Base-by-base conservation (phyloP, 108 stramenopile genomes). In the Skeletonema costatum region DNA sequence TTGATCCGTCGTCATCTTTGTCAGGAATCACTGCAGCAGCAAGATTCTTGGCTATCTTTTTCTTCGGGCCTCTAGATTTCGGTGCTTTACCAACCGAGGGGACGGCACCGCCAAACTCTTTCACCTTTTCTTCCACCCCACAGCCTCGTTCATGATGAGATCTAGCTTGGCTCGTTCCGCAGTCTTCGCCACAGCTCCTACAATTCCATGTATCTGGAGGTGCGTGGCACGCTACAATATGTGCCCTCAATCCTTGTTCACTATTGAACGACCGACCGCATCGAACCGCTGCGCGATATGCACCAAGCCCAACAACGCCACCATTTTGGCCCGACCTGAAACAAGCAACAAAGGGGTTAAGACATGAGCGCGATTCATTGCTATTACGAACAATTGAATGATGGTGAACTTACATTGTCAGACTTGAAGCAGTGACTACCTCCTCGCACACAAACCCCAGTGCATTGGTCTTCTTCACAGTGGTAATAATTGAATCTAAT, bases 161-260 rank as follows among this genome's bases (percentile, higher is more conserved):
- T 62, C 92, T 73, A 21, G 90, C 88, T 53, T 89, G 89, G 70
- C 89, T 90, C 2, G 95, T 93, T 11, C 90, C 83, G 59, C 95
- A 96, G 70, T 96, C 95, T 17, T 60, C 78, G 35, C 89, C 87
- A 73, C 95, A 96, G 36, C 77, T 90, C 11, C 91, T 83, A 64
- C 95, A 96, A 21, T 93, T 83, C 95, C 95, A 96, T 19, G 95
- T 93, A 70, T 91, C 91, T 4, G 92, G 91, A 38, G 92, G 92
- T 5, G 95, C 95, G 71, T 96, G 95, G 3, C 78, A 80, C 14
- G 90, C 83, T 29, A 86, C 81, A 32, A 89, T 85, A 60, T 96
- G 95, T 68, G 93, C 92, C 46, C 89, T 86, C 41, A 96, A 76
- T 12, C 90, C 90, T 63, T 86, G 88, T 68, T 96, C 95, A 21